Evolutionary conservation across 495 filamentous ascomycete species (phyloP), one percentile per base, ranked within the genome.

Genomic region (Delitschia confertaspora): DNA sequence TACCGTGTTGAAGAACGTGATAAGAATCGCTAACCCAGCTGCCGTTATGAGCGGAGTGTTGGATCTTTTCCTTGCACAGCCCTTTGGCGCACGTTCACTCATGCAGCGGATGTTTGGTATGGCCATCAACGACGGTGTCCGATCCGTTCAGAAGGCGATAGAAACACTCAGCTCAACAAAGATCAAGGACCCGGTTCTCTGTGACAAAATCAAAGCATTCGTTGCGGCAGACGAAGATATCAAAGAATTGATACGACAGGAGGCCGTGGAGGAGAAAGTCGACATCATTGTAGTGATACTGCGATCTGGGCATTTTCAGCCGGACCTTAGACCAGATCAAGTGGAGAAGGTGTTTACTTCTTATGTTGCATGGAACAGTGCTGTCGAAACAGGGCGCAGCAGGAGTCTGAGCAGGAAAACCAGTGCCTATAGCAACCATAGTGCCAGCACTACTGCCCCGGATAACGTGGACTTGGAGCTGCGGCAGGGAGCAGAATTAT

Each of bases 331-430:
- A 1, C 47, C 76, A 0, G 73, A 81, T 38, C 87, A 96, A 59
- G 75, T 91, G 39, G 83, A 75, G 37, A 81, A 78, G 56, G 72
- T 93, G 2, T 93, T 85, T 67, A 95, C 96, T 59, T 82, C 86
- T 23, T 96, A 87, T 52, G 88, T 95, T n/a, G 91, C 88, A 9
- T 98, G 93, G 82, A 93, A 88, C 60, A 82, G 79, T 53, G 87
- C 87, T 0, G 84, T 98, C 4, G 89, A 96, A 42, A 84, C 93
- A 59, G 76, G 88, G 47, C 36, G 67, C 42, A 16, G 45, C 25
- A 38, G 41, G 8, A 23, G 22, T 6, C 25, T 49, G 6, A 38
- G 19, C 27, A 42, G 30, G 39, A 49, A 36, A 22, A 29, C 38
- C 29, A 52, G 49, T 36, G 49, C 47, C 23, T 35, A 31, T 33